phyloP scores from a whole-genome alignment of 768 basidiomycete genomes.

The Leucosporidium creatinivorum region DNA sequence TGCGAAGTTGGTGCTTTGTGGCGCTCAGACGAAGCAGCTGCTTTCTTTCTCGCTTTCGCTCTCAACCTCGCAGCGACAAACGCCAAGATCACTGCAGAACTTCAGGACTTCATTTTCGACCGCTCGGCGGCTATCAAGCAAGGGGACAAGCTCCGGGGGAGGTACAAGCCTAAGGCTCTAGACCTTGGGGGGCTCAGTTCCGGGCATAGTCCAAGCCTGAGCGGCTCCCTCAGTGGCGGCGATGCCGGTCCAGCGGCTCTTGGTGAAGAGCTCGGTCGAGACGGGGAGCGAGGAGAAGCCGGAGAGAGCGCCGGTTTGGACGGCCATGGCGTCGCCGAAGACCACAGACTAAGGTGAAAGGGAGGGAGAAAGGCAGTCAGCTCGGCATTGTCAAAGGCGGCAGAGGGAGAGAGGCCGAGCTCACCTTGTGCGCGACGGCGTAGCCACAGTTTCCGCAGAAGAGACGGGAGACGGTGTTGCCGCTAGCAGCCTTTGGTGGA shows the following conservation, averaged over 20 bases:
- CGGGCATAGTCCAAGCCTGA: conserved; percentile 32
- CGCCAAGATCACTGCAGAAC: too few species aligned
- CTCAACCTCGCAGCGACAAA: too few species aligned
- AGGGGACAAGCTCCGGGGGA: neutral
- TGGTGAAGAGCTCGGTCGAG: conserved; percentile 36
- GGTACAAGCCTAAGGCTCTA: neutral
- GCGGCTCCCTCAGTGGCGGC: conserved; percentile 22
- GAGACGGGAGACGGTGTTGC: conserved; percentile 28
- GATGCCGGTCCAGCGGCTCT: conserved; percentile 35
- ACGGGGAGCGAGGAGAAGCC: conserved; percentile 35
- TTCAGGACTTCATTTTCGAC: too few species aligned
- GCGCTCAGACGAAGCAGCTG: too few species aligned
- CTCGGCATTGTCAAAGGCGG: too few species aligned
- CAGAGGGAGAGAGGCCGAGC: too few species aligned
- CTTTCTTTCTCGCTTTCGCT: too few species aligned
- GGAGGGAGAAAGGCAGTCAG: neutral
- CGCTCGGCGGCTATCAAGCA: too few species aligned
- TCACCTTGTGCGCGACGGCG: conserved; percentile 32
- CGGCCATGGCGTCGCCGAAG: conserved; percentile 35
- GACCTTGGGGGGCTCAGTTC: neutral
- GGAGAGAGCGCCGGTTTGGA: conserved; percentile 36
- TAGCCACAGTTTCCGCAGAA: conserved; percentile 36
- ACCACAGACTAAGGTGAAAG: conserved; percentile 18
- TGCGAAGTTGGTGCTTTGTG: too few species aligned
- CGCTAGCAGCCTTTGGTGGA: neutral